Base-by-base conservation (phyloP, 164 flowering plant species). In the Chimonanthus praecox region DNA sequence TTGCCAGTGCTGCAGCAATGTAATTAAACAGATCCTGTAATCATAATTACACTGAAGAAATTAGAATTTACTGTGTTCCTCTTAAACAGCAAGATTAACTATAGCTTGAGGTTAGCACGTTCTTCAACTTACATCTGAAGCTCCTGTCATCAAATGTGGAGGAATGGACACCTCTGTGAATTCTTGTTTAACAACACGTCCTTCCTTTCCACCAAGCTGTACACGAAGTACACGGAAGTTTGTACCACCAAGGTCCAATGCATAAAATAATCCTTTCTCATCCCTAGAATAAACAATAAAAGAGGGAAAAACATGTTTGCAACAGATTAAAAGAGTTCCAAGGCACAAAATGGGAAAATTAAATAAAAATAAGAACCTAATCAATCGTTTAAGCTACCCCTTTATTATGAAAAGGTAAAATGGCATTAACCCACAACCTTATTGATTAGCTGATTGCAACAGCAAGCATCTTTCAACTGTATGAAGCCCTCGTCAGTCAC, bases 221-320 rank as follows among this genome's bases (percentile, higher is more conserved):
- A 92, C 93, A 44, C 99, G 95, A 69, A 94, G 69, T 49, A 94
- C 98, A 20, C 99, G 95, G 81, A 94, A 94, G 78, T 94, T 94
- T 82, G 99, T 94, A 16, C 99, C 99, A 73, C 99, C 98, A 71
- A 94, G 97, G 73, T 94, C 99, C 82, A 94, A 80, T 6, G 99
- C 99, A 84, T 94, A 94, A 79, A 87, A 94, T 70, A 89, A 43
- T 9, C 98, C 99, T 20, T 83, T 78, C 78, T 94, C 99, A 77
- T 91, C 87, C 78, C 98, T 94, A 77, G 6, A 75, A 71, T 65
- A 21, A 49, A 50, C 44, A 13, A 7, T 10, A 33, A 20, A 63
- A 58, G 4, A 58, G 61, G 61, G 10, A 58, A 58, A 58, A 63
- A 66, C 2, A 44, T 15, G n/a, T 66, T n/a, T 9, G 16, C 16